phyloP scores from a whole-genome alignment of 495 filamentous ascomycete species.

The Trichoderma virens region DNA sequence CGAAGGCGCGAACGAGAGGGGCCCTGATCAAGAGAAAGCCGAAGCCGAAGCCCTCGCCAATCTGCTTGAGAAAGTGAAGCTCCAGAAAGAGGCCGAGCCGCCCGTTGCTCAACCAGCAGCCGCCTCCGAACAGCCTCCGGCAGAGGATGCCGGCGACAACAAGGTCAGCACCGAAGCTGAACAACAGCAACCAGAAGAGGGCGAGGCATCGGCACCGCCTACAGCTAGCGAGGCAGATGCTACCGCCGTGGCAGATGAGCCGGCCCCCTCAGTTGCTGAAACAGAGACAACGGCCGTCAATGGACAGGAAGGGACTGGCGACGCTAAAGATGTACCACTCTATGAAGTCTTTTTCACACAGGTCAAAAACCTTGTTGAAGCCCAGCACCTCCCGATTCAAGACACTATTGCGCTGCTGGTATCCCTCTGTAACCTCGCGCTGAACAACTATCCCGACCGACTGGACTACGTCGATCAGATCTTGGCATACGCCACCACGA shows the following conservation, averaged over 20 bases:
- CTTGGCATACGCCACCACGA: conserved; percentile 77
- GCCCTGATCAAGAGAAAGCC: conserved; percentile 61
- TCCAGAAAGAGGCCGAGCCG: conserved; percentile 48
- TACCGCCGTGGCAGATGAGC: conserved; percentile 23
- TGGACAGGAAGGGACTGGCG: conserved; percentile 51
- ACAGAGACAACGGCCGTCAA: conserved; percentile 35
- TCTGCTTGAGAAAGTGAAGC: conserved; percentile 67
- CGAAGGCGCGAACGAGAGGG: conserved; percentile 65
- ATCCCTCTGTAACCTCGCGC: conserved; percentile 82
- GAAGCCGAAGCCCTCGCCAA: conserved; percentile 77
- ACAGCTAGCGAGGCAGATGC: conserved; percentile 21
- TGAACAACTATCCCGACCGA: conserved; percentile 89
- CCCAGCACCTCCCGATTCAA: conserved; percentile 83
- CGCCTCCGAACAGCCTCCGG: conserved; percentile 13
- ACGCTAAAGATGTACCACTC: conserved; percentile 77
- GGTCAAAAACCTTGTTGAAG: conserved; percentile 84
- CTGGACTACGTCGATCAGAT: conserved; percentile 95
- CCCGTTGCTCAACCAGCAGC: conserved; percentile 12
- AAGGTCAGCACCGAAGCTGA: conserved; percentile 24
- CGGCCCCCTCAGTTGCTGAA: conserved; percentile 31
- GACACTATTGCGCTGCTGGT: conserved; percentile 90
- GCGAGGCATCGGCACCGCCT: conserved; percentile 17
- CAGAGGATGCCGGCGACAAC: conserved; percentile 18
- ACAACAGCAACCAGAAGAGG: conserved; percentile 15
- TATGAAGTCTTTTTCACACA: conserved; percentile 98